Evolutionary conservation across 768 basidiomycete genomes (phyloP).

Genomic region (Hemileccinum rubropunctum): DNA sequence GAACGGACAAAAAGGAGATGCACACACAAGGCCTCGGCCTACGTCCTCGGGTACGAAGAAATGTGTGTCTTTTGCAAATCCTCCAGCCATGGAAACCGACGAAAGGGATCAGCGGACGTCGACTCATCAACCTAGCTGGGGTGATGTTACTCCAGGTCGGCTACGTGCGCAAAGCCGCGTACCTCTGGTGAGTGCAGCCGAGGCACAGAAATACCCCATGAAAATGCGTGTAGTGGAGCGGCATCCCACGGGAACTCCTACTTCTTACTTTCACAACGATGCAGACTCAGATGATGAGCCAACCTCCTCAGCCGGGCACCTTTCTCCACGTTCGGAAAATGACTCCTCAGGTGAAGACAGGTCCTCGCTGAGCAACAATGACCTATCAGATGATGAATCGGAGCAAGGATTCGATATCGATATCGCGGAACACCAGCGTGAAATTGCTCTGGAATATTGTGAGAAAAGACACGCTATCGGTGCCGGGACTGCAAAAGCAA

Average conservation of each 20-base stretch:
- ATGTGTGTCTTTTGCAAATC: slow-evolving; percentile 61
- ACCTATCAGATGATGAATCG: slow-evolving; percentile 37
- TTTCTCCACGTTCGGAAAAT: slow-evolving; percentile 35
- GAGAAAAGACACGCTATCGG: slow-evolving; percentile 57
- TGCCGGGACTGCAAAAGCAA: slow-evolving; percentile 47
- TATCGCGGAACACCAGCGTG: slow-evolving; percentile 65
- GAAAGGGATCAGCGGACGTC: slow-evolving; percentile 8
- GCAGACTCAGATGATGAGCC: slow-evolving; percentile 75
- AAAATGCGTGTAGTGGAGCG: slow-evolving; percentile 71
- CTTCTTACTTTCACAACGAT: slow-evolving; percentile 6
- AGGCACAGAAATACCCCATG: slow-evolving; percentile 49
- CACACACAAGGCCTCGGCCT: slow-evolving; percentile 23
- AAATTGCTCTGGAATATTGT: slow-evolving; percentile 71
- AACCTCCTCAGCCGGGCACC: slow-evolving; percentile 30
- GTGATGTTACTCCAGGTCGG: slow-evolving; percentile 52
- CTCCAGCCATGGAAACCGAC: slow-evolving; percentile 22
- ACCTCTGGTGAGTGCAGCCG: slow-evolving; percentile 29
- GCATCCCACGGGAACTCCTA: slow-evolving; percentile 33
- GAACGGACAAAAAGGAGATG: slow-evolving; percentile 27
- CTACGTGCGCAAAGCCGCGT: slow-evolving; percentile 41
- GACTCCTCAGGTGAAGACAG: slow-evolving; percentile 18
- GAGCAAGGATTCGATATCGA: slow-evolving; percentile 59
- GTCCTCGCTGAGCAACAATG: slow-evolving; percentile 23
- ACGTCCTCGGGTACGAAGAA: slow-evolving; percentile 48
- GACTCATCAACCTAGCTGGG: slow-evolving; percentile 40